A percentile compares a stretch with the other conserved stretches of the same genome.
Conservation (phyloP, 2,329 filamentous ascomycete species). For the Myriosclerotinia curreyana region DNA sequence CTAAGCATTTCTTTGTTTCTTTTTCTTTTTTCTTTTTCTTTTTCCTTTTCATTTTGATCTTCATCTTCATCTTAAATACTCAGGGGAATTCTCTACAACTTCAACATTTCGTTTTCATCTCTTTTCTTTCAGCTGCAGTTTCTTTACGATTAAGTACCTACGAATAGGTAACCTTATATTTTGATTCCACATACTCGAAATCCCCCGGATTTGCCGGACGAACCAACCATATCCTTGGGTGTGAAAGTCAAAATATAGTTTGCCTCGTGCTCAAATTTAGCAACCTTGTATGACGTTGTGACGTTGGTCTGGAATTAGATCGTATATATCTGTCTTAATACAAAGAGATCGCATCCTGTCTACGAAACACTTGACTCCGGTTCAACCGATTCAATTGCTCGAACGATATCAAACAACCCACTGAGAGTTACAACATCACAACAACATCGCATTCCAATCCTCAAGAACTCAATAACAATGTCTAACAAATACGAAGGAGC, state of each 20-base stretch:
- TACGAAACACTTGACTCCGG: background rate
- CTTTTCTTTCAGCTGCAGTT: background rate
- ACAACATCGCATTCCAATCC: background rate
- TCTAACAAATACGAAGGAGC: constrained; percentile 28
- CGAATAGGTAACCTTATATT: background rate
- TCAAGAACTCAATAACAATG: constrained; percentile 22
- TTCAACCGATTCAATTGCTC: background rate
- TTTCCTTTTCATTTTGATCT: background rate
- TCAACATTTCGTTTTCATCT: background rate
- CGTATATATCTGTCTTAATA: constrained; percentile 1
- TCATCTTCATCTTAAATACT: background rate
- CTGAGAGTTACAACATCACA: too few relatives aligned
- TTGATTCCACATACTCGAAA: background rate
- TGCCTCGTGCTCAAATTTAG: too few relatives aligned
- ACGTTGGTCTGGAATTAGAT: constrained; percentile 9
- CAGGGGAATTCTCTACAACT: background rate
- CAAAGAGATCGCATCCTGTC: background rate
- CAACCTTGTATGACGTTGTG: background rate
- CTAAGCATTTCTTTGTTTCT: constrained; percentile 15
- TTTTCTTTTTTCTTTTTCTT: constrained; percentile 1
- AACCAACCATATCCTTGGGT: background rate
- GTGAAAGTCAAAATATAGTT: constrained; percentile 3
- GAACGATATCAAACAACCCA: background rate
- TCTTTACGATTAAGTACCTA: background rate
- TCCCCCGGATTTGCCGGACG: background rate